phyloP scores from a whole-genome alignment of 2,329 filamentous ascomycete genomes.

The Blastomyces parvus region DNA sequence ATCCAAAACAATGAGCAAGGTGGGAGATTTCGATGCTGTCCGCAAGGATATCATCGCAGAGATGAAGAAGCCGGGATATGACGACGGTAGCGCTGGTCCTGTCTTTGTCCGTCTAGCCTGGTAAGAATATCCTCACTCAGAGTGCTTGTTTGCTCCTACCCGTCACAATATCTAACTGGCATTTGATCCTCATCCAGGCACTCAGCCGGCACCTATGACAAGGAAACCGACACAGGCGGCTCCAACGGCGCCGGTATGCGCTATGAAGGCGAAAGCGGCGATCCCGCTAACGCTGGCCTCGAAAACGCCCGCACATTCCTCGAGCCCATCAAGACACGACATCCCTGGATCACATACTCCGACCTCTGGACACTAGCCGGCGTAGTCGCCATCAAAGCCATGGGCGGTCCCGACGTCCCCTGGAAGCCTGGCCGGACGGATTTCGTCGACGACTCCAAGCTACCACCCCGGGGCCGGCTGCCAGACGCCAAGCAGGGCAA shows the following conservation, averaged over 20 bases:
- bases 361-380: slow-evolving; percentile 57
- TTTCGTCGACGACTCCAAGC: slow-evolving; percentile 50
- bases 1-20: slow-evolving; percentile 29
- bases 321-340: slow-evolving; percentile 50
- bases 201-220: slow-evolving; percentile 54
- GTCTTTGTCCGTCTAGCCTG: slow-evolving; percentile 56
- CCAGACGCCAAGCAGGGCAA: slow-evolving; percentile 47
- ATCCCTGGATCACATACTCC: slow-evolving; percentile 56
- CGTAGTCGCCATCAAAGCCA: slow-evolving; percentile 48
- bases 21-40: slow-evolving; percentile 40
- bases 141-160: neutral
- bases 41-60: slow-evolving; percentile 46
- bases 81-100: slow-evolving; percentile 55
- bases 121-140: slow-evolving; percentile 28
- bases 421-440: slow-evolving; percentile 54
- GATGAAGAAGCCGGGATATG: slow-evolving; percentile 52
- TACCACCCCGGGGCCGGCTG: slow-evolving; percentile 49
- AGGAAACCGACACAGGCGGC: slow-evolving; percentile 51
- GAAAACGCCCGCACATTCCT: slow-evolving; percentile 56
- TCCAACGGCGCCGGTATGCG: slow-evolving; percentile 58
- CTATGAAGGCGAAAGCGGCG: slow-evolving; percentile 54
- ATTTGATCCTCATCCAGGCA: slow-evolving; percentile 38
- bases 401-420: slow-evolving; percentile 49
- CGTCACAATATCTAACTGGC: slow-evolving; percentile 10
- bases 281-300: slow-evolving; percentile 56